Conservation (phyloP, 495 filamentous ascomycete species). For the Aspergillus sparsus region DNA sequence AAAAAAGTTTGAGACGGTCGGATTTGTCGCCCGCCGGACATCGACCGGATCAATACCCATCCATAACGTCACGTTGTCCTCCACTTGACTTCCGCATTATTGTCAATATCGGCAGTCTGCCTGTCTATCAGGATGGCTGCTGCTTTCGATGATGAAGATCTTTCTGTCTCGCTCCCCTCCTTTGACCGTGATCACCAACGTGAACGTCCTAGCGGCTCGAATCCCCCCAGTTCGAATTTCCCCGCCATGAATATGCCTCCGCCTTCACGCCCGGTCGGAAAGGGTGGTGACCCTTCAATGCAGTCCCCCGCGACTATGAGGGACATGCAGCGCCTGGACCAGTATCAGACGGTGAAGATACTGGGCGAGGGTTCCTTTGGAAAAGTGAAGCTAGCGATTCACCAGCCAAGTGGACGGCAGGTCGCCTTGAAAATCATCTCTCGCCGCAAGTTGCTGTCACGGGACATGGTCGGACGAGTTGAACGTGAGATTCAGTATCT, state of each 20-base stretch:
- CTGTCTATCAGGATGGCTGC: constrained; percentile 46
- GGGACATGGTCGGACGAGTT: constrained; percentile 95
- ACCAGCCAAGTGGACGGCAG: constrained; percentile 85
- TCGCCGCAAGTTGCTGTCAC: constrained; percentile 87
- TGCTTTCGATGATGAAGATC: constrained; percentile 80
- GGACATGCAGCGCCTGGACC: constrained; percentile 78
- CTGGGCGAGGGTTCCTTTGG: constrained; percentile 96
- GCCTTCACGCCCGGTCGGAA: constrained; percentile 43
- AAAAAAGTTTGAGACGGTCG: constrained; percentile 1
- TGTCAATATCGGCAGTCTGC: constrained; percentile 21
- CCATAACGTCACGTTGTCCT: constrained; percentile 48
- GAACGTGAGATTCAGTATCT: constrained; percentile 98
- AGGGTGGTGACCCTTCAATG: constrained; percentile 32
- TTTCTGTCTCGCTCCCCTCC: constrained; percentile 80
- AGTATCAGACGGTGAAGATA: constrained; percentile 86
- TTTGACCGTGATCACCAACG: constrained; percentile 53
- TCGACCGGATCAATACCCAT: constrained; percentile 24
- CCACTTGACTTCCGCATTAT: constrained; percentile 21
- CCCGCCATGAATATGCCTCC: constrained; percentile 53
- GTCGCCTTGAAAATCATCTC: constrained; percentile 97
- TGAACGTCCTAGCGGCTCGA: constrained; percentile 35
- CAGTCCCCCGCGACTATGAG: constrained; percentile 49
- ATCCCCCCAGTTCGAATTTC: constrained; percentile 32
- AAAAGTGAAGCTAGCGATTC: constrained; percentile 95
- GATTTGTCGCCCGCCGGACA: constrained; percentile 5